A percentile compares a stretch with the other conserved stretches of the same genome.
Evolutionary conservation across 2,329 filamentous ascomycete genomes (phyloP).

Genomic region (Metarhizium anisopliae): DNA sequence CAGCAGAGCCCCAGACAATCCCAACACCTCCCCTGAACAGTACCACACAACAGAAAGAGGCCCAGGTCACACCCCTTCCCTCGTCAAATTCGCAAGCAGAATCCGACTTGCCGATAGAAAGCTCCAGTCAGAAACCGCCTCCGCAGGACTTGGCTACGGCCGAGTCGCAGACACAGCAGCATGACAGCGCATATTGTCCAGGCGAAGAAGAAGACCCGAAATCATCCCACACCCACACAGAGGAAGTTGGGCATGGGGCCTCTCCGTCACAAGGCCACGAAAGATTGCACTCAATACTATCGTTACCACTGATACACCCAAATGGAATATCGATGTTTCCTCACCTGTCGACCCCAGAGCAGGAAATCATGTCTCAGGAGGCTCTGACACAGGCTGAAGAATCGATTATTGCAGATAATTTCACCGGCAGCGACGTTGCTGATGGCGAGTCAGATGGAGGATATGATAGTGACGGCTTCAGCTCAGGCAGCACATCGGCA

Average conservation of each 20-base stretch:
- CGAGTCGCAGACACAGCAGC: not conserved
- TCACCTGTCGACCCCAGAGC: conserved; percentile 22
- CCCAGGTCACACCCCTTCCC: not conserved
- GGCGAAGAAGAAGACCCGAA: not conserved
- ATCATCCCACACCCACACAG: not conserved
- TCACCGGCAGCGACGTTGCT: conserved; percentile 12
- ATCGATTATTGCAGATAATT: conserved; percentile 26
- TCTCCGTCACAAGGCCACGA: not conserved
- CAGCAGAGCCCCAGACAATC: not conserved
- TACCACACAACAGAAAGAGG: not conserved
- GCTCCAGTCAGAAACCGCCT: not conserved
- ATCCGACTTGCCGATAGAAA: not conserved
- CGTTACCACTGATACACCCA: conserved; percentile 26
- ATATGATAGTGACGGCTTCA: conserved; percentile 27
- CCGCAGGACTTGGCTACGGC: not conserved
- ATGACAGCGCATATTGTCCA: not conserved
- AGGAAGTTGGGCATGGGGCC: not conserved
- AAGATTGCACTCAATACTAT: conserved; percentile 13
- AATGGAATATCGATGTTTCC: conserved; percentile 29
- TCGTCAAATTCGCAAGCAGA: not conserved
- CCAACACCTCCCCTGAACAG: not conserved
- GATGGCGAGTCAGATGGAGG: conserved; percentile 24
- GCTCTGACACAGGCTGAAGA: conserved; percentile 27
- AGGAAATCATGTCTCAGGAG: conserved; percentile 26
- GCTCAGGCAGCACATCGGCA: conserved; percentile 28